A percentile compares a stretch with the other conserved stretches of the same genome.
Conservation (phyloP, 768 basidiomycete genomes). For the Hypholoma sublateritium region DNA sequence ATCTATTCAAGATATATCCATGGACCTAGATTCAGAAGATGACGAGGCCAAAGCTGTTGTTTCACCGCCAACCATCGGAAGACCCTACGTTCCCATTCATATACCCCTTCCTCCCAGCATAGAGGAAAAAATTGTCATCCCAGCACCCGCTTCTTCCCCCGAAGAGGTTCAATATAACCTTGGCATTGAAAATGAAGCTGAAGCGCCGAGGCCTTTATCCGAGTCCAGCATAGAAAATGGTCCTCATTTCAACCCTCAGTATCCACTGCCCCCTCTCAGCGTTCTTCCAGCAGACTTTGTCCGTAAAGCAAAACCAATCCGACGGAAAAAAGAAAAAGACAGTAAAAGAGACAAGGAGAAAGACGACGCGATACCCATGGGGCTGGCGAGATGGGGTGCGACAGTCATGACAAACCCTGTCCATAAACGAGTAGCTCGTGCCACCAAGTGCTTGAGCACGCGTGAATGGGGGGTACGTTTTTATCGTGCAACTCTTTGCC, state of each 20-base stretch:
- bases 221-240: constrained; percentile 25
- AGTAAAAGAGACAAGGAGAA: constrained; percentile 48
- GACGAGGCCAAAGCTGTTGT: neutral
- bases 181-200: constrained; percentile 14
- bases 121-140: constrained; percentile 29
- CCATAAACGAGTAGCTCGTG: constrained; percentile 64
- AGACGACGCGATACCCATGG: constrained; percentile 67
- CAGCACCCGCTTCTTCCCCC: constrained; percentile 20
- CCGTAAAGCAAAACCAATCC: constrained; percentile 35
- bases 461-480: constrained; percentile 80
- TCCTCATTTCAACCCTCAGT: constrained; percentile 43
- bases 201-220: constrained; percentile 9
- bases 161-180: constrained; percentile 14
- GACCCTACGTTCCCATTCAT: constrained; percentile 12
- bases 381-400: constrained; percentile 72
- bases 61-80: neutral
- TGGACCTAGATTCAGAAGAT: constrained; percentile 6
- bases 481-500: neutral
- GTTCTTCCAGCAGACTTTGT: constrained; percentile 53
- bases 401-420: constrained; percentile 76
- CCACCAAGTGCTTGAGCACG: constrained; percentile 76
- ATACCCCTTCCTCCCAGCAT: constrained; percentile 20
- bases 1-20: constrained; percentile 3
- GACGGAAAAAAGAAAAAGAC: constrained; percentile 39
- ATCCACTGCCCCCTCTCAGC: constrained; percentile 56